Conservation (phyloP, 2,329 filamentous ascomycete genomes). For the Onygenales sp. region DNA sequence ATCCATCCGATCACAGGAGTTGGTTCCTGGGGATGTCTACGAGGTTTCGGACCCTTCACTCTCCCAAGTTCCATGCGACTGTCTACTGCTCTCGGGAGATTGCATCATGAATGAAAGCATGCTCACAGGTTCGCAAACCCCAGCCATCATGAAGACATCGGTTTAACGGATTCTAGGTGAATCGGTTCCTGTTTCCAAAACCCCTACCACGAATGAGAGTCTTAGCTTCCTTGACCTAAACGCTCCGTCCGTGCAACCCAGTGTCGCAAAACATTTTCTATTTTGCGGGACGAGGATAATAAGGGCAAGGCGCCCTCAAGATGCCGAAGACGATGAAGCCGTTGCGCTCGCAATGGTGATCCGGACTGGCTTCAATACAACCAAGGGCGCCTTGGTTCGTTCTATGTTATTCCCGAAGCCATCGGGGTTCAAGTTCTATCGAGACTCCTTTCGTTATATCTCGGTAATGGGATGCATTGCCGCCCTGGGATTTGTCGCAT, state of each 20-base stretch:
- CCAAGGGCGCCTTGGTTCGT: conserved; percentile 86
- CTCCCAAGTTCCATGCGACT: conserved; percentile 82
- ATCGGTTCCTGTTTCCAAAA: conserved; percentile 92
- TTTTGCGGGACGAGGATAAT: conserved; percentile 96
- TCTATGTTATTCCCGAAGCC: conserved; percentile 99
- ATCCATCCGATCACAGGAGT: conserved; percentile 72
- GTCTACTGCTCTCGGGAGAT: conserved; percentile 81
- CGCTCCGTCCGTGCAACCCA: conserved; percentile 71
- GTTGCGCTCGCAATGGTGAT: conserved; percentile 87
- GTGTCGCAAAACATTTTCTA: conserved; percentile 78
- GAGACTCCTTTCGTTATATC: conserved; percentile 95
- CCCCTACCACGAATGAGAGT: conserved; percentile 70
- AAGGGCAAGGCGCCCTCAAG: conserved; percentile 76
- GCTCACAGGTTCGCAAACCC: conserved; percentile 57
- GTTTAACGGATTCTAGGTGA: conserved; percentile 50
- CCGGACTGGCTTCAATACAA: conserved; percentile 93
- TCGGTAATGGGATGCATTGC: conserved; percentile 90
- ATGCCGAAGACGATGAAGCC: conserved; percentile 75
- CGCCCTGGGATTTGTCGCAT: conserved; percentile 75
- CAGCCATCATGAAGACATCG: conserved; percentile 1
- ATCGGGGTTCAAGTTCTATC: conserved; percentile 96
- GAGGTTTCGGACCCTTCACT: conserved; percentile 91
- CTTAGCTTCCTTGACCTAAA: conserved; percentile 67
- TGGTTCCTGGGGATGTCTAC: conserved; percentile 93
- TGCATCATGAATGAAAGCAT: conserved; percentile 99